Evolutionary conservation across 192 early-diverging fungal genomes (phyloP), one percentile per base, ranked within the genome.

Genomic region (Obelidium mucronatum): DNA sequence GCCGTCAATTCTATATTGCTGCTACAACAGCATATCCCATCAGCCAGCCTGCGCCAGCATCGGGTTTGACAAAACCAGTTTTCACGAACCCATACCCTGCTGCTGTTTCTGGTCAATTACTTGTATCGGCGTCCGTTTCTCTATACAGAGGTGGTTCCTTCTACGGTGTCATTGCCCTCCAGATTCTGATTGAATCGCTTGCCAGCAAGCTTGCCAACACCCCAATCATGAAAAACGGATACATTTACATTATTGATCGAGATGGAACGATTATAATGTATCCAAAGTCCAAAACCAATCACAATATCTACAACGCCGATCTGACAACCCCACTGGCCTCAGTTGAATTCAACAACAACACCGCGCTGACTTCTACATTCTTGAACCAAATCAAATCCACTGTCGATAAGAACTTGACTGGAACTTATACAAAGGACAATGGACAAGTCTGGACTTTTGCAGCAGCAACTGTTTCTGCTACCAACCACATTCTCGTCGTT

Each of bases 161-260:
- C 19, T 48, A 53, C 37, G 74, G 74, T 17, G 74, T 76, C 39
- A 34, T 76, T 34, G 63, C 40, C 0, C 63, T 76, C 5, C 74
- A 76, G 64, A 58, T 67, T 67, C 74, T 66, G 28, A 39, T 76
- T 15, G 2, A 42, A n/a, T 34, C 40, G 1, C 63, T 76, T 31
- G 42, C 62, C 24, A 54, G 67, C 62, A 48, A 67, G 48, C 51
- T 76, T 5, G 51, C 74, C 31, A 53, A 67, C 51, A 48, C 55
- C 30, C 44, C 62, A 17, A 58, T 76, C 33, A 26, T 76, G 30
- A 60, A 64, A 1, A 64, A 67, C 55, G 74, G 74, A 30, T 76
- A 76, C 52, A 67, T 76, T 28, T 76, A 37, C 74, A 67, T 76
- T 34, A 48, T 76, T 6, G 74, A 76, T 65, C 63, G 65, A 36